Conservation (phyloP, 1,284 basidiomycete genomes). For the Ustilago esculenta region DNA sequence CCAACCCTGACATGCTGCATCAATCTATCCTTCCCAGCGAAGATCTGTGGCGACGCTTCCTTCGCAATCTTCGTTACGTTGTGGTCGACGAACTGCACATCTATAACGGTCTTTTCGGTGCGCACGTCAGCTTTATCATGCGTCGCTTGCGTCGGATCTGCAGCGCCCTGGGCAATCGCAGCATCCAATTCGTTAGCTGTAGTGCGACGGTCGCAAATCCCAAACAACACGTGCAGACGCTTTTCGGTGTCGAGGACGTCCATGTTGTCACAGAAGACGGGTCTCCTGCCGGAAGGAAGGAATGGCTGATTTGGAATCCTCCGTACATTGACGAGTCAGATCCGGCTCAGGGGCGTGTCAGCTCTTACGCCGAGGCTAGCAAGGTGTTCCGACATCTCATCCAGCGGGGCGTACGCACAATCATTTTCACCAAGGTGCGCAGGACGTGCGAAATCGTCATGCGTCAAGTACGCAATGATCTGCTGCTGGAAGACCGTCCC, state of each 20-base stretch:
- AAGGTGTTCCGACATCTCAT: constrained; percentile 82
- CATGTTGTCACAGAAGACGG: constrained; percentile 82
- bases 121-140: constrained; percentile 61
- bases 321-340: constrained; percentile 74
- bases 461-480: constrained; percentile 78
- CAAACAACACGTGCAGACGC: constrained; percentile 57
- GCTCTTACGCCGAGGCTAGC: constrained; percentile 78
- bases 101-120: constrained; percentile 70
- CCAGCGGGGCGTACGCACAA: constrained; percentile 81
- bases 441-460: constrained; percentile 85
- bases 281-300: constrained; percentile 81
- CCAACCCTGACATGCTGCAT: constrained; percentile 80
- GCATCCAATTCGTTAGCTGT: constrained; percentile 80
- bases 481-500: constrained; percentile 78
- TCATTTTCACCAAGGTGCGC: constrained; percentile 87
- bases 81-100: constrained; percentile 87
- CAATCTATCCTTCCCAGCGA: constrained; percentile 85
- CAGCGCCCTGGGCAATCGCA: constrained; percentile 82
- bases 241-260: constrained; percentile 73
- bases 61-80: constrained; percentile 77
- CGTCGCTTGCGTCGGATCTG: constrained; percentile 77
- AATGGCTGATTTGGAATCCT: constrained; percentile 70
- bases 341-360: constrained; percentile 73
- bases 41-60: constrained; percentile 80
- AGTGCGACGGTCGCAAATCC: constrained; percentile 88